Conservation (phyloP, 352 stramenopile genomes). For the Pythium plurisporium region DNA sequence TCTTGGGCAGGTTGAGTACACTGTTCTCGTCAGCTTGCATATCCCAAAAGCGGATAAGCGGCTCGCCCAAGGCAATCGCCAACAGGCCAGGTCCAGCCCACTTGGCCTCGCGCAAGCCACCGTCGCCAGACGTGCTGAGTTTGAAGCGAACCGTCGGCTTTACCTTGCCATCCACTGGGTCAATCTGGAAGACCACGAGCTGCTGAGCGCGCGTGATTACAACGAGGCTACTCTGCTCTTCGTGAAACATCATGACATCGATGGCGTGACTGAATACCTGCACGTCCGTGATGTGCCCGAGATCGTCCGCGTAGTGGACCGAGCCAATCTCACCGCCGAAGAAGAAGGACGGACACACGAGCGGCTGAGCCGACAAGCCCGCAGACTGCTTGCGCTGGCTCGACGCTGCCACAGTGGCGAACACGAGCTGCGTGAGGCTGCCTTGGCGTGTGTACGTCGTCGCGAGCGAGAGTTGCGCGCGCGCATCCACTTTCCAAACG, state of each 20-base stretch:
- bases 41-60: conserved; percentile 91
- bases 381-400: neutral
- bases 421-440: conserved; percentile 85
- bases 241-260: conserved; percentile 88
- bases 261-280: conserved; percentile 83
- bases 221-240: conserved; percentile 74
- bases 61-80: conserved; percentile 85
- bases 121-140: conserved; percentile 81
- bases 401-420: conserved; percentile 46
- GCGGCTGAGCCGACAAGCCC: conserved; percentile 16
- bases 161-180: conserved; percentile 69
- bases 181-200: conserved; percentile 89
- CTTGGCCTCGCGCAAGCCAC: conserved; percentile 71
- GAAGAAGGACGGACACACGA: conserved; percentile 86
- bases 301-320: conserved; percentile 90
- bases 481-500: conserved; percentile 85
- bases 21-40: conserved; percentile 91
- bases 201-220: conserved; percentile 89
- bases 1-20: conserved; percentile 75
- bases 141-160: conserved; percentile 87
- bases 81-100: conserved; percentile 90
- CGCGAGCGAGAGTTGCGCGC: conserved; percentile 68
- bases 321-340: conserved; percentile 89
- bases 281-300: conserved; percentile 90
- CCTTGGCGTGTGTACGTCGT: conserved; percentile 86